Percentiles rank a stretch among this genome's conserved stretches.
Conservation (phyloP, 2,329 filamentous ascomycete species). For the Berkeleyomyces basicola region DNA sequence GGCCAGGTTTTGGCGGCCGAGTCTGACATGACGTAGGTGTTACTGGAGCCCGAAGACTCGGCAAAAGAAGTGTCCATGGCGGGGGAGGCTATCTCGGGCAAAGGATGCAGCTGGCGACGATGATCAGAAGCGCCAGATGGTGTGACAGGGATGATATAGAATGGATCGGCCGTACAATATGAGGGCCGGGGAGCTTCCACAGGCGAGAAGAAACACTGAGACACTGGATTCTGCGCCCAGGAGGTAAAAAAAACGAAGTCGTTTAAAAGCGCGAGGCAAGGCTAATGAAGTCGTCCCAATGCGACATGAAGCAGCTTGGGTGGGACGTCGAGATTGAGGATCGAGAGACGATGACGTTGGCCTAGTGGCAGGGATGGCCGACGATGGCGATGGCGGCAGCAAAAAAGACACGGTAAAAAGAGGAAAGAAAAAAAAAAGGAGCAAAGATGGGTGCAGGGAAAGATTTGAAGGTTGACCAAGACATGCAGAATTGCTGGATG, state of each 20-base stretch:
- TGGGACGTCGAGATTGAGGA: neutral
- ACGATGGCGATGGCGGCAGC: neutral
- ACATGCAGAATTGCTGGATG: too few relatives aligned
- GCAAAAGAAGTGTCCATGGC: constrained; percentile 22
- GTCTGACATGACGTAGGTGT: constrained; percentile 83
- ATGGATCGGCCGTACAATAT: neutral
- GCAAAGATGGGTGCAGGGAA: too few relatives aligned
- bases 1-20: constrained; percentile 54
- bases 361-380: neutral
- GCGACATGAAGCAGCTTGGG: neutral
- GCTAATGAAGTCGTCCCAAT: neutral
- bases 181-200: neutral
- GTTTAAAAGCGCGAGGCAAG: too few relatives aligned
- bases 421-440: neutral
- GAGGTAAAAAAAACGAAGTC: too few relatives aligned
- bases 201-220: too few relatives aligned
- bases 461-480: too few relatives aligned
- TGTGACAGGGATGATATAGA: neutral
- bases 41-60: constrained; percentile 41
- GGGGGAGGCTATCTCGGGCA: constrained; percentile 17
- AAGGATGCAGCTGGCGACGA: neutral
- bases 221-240: too few relatives aligned
- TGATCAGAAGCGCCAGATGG: neutral
- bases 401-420: neutral
- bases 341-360: constrained; percentile 11